Evolutionary conservation across 495 filamentous ascomycete genomes (phyloP).

Genomic region (Penicillium flavigenum): DNA sequence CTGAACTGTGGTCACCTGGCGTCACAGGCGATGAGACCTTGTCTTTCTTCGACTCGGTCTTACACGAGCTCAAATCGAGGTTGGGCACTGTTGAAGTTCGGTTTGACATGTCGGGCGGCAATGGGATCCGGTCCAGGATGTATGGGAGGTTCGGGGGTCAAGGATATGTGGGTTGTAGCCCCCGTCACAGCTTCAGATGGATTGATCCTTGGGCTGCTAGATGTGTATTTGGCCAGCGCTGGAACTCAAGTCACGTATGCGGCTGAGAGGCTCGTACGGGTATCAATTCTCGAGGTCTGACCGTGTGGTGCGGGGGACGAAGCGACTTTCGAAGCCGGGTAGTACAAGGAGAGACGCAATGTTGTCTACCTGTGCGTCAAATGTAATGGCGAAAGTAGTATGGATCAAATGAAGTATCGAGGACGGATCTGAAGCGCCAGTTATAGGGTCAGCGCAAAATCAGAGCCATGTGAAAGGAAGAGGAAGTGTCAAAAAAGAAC

Average conservation of each 20-base stretch:
- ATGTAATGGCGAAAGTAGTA: not conserved
- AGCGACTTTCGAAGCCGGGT: not conserved
- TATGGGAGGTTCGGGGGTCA: slow-evolving; percentile 6
- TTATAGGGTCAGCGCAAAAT: slow-evolving; percentile 21
- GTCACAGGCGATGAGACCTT: slow-evolving; percentile 40
- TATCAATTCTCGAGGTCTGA: slow-evolving; percentile 5
- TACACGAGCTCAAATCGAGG: slow-evolving; percentile 44
- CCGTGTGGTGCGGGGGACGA: slow-evolving; percentile 7
- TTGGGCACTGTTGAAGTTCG: slow-evolving; percentile 44
- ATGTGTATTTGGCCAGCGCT: not conserved
- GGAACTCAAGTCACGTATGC: not conserved
- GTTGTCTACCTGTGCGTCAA: not conserved
- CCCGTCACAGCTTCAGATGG: slow-evolving; percentile 4
- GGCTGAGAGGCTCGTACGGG: slow-evolving; percentile 4
- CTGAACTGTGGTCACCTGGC: slow-evolving; percentile 41
- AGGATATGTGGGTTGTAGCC: slow-evolving; percentile 9
- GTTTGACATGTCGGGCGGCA: slow-evolving; percentile 41
- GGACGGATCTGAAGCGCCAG: slow-evolving; percentile 16
- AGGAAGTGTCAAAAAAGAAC: slow-evolving; percentile 23
- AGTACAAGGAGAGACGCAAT: not conserved
- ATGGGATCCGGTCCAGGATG: slow-evolving; percentile 16
- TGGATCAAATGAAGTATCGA: slow-evolving; percentile 12
- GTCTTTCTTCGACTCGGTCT: slow-evolving; percentile 29
- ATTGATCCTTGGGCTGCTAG: slow-evolving; percentile 1
- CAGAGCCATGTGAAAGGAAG: slow-evolving; percentile 8